A percentile compares a stretch with the other conserved stretches of the same genome.
Evolutionary conservation across 1,139 yeast genomes (phyloP).

Genomic region (Taphrina flavorubra): DNA sequence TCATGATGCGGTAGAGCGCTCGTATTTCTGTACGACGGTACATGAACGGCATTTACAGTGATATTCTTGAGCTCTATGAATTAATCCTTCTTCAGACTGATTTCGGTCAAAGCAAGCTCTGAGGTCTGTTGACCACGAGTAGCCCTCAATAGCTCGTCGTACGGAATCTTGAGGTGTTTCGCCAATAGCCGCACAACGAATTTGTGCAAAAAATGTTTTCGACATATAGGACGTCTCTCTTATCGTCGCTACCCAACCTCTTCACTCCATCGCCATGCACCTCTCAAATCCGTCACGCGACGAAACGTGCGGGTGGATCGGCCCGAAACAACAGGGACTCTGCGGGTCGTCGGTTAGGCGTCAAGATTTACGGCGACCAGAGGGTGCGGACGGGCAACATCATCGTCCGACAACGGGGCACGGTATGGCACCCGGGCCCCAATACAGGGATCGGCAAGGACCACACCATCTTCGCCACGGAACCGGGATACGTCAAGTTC

Average conservation of each 20-base stretch:
- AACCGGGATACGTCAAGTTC: conserved; percentile 91
- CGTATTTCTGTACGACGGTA: not conserved
- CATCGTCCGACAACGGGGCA: conserved; percentile 93
- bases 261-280: not conserved
- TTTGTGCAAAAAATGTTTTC: not conserved
- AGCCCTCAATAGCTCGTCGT: not conserved
- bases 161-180: not conserved
- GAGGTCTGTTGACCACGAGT: too few relatives aligned
- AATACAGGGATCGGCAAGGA: conserved; percentile 90
- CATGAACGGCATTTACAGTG: not conserved
- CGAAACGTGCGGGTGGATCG: conserved; percentile 93
- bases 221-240: conserved; percentile 1
- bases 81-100: too few relatives aligned
- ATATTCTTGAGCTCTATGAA: too few relatives aligned
- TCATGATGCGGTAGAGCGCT: not conserved
- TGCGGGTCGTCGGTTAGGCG: conserved; percentile 92
- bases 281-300: conserved; percentile 73
- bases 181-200: not conserved
- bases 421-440: conserved; percentile 95
- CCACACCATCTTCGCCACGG: conserved; percentile 87
- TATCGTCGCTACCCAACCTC: not conserved
- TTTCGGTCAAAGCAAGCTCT: too few relatives aligned
- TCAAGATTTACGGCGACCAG: conserved; percentile 77
- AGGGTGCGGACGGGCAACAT: conserved; percentile 66
- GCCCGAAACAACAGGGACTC: conserved; percentile 92